phyloP scores from a whole-genome alignment of 2,329 filamentous ascomycete genomes.

The Coniochaeta hoffmannii region DNA sequence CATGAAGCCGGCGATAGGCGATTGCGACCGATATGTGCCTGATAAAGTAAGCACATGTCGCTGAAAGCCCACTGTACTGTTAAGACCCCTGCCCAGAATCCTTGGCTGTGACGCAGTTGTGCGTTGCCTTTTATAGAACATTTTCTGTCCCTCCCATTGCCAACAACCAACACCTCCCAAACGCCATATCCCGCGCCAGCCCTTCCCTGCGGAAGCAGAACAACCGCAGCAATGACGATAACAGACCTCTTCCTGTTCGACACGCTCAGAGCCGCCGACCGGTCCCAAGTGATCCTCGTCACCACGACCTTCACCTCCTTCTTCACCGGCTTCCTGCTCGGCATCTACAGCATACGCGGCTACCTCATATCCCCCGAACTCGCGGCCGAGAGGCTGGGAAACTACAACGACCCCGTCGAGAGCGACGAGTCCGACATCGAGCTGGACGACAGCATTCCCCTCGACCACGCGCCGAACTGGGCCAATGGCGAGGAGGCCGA shows the following conservation, averaged over 20 bases:
- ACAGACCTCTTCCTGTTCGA: background rate
- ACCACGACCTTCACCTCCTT: conserved; percentile 68
- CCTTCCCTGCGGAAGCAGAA: background rate
- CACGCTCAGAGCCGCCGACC: background rate
- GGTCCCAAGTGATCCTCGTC: conserved; percentile 24
- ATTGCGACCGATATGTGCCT: too few relatives aligned
- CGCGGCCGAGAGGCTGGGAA: conserved; percentile 47
- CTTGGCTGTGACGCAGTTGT: background rate
- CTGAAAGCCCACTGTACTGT: background rate
- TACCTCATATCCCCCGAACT: conserved; percentile 52
- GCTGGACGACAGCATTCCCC: conserved; percentile 46
- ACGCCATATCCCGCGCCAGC: background rate
- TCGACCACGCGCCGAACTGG: conserved; percentile 64
- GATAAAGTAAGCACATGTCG: too few relatives aligned
- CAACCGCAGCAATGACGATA: background rate
- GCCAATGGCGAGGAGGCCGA: conserved; percentile 54
- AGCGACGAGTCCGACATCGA: conserved; percentile 63
- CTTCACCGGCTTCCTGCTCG: conserved; percentile 73
- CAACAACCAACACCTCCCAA: background rate
- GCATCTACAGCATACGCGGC: conserved; percentile 60
- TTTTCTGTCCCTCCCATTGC: background rate
- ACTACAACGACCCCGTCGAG: conserved; percentile 53
- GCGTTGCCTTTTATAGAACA: background rate
- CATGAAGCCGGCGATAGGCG: too few relatives aligned
- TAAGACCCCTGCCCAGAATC: background rate